These are phyloP conservation scores for Erodium trifolium DNA, from an alignment of 441 rosid species.

Conservation along the genomic window DNA sequence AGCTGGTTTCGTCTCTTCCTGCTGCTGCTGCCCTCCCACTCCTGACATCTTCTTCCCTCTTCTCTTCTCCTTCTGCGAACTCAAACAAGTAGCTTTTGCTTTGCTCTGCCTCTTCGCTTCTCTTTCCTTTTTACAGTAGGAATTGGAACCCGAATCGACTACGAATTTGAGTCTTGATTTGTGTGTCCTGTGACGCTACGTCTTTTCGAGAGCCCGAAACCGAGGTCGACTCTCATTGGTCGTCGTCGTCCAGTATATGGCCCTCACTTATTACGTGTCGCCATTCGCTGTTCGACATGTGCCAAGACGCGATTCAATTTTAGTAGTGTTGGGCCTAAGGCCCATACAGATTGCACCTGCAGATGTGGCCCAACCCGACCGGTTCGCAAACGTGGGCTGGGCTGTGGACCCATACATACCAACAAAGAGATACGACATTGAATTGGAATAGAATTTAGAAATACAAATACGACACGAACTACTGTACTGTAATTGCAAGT, in stretches of 20 bases:
- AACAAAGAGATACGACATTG: no score
- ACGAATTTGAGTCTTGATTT: background rate
- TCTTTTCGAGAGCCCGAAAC: background rate
- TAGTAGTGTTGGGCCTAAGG: no score
- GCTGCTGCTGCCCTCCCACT: background rate
- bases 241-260: no score
- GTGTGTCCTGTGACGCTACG: no score
- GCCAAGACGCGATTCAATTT: no score
- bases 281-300: background rate
- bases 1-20: background rate
- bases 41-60: slow-evolving; percentile 24
- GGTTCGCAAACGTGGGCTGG: no score
- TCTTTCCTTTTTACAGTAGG: background rate
- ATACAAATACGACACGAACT: no score
- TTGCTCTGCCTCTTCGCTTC: background rate
- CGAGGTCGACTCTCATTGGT: background rate
- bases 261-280: background rate
- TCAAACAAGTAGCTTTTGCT: background rate
- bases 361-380: no score
- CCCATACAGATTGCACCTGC: no score
- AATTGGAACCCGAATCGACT: background rate
- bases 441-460: no score
- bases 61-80: background rate
- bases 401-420: no score
- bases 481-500: no score